These are phyloP conservation scores for Capsella rubella DNA, from an alignment of 441 rosid genomes.

Conservation along the genomic window DNA sequence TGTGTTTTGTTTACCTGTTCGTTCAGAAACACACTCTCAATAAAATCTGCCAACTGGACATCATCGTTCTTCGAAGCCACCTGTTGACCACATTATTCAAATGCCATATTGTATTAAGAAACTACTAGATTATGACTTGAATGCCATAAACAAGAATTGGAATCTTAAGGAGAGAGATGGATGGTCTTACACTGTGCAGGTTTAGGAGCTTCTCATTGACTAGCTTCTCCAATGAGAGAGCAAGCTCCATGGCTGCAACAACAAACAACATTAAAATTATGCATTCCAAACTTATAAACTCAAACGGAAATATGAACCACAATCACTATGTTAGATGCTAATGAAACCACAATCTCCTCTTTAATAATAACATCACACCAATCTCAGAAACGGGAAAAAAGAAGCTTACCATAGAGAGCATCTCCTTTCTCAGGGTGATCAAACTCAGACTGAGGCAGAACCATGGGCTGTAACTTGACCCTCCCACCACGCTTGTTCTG, in stretches of 20 bases:
- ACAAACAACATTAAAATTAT: constrained; percentile 3
- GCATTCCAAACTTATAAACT: constrained; percentile 12
- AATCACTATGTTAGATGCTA: neutral
- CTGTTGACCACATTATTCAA: constrained; percentile 49
- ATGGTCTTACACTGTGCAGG: constrained; percentile 56
- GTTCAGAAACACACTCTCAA: constrained; percentile 61
- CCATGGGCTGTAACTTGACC: constrained; percentile 64
- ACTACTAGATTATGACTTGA: constrained; percentile 14
- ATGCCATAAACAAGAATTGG: neutral
- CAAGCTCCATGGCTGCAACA: constrained; percentile 82
- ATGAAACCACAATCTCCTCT: constrained; percentile 17
- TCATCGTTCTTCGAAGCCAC: constrained; percentile 69
- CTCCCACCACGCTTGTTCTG: constrained; percentile 81
- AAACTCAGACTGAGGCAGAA: constrained; percentile 70
- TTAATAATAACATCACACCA: neutral
- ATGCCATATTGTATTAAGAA: constrained; percentile 16
- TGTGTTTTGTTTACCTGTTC: constrained; percentile 70
- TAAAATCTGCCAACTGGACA: constrained; percentile 67
- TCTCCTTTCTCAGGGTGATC: constrained; percentile 83
- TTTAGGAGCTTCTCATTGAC: constrained; percentile 76
- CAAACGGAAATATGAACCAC: neutral
- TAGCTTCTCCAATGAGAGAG: constrained; percentile 86
- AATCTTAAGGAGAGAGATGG: neutral
- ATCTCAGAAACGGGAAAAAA: neutral
- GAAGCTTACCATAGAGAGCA: constrained; percentile 67